A percentile compares a stretch with the other conserved stretches of the same genome.
These are phyloP conservation scores for Torulaspora maleeae DNA, from an alignment of 805 yeast genomes.

Conservation along the genomic window DNA sequence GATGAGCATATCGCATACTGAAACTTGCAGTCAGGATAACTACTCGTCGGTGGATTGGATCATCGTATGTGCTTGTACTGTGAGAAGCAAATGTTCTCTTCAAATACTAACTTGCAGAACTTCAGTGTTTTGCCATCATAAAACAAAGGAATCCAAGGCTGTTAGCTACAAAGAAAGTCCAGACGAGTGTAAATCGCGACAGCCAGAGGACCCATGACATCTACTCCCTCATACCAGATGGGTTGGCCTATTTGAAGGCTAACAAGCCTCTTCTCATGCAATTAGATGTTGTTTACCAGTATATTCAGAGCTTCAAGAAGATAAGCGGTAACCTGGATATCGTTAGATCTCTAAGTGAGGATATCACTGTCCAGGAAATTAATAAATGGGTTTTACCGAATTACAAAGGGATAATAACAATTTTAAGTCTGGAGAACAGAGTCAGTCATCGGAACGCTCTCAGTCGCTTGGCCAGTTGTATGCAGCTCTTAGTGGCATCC, in stretches of 20 bases:
- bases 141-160: constrained; percentile 20
- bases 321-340: constrained; percentile 9
- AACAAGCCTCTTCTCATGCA: constrained; percentile 7
- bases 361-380: constrained; percentile 12
- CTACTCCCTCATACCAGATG: constrained; percentile 3
- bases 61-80: constrained; percentile 8
- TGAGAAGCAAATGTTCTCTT: not conserved
- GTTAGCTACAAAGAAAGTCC: constrained; percentile 9
- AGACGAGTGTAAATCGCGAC: not conserved
- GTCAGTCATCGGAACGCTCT: constrained; percentile 1
- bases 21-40: not conserved
- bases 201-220: not conserved
- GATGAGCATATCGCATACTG: not conserved
- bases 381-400: constrained; percentile 18
- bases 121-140: constrained; percentile 25
- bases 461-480: constrained; percentile 13
- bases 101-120: not conserved
- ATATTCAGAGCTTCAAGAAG: not conserved
- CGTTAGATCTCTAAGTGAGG: constrained; percentile 16
- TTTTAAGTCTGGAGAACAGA: constrained; percentile 1
- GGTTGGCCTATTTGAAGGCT: constrained; percentile 7
- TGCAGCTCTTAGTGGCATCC: constrained; percentile 23
- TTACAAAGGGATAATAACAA: constrained; percentile 11
- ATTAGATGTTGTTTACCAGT: constrained; percentile 8
- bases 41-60: constrained; percentile 14